Evolutionary conservation across 345 rosid species (phyloP).

Genomic region (Eucalyptus curtisii): DNA sequence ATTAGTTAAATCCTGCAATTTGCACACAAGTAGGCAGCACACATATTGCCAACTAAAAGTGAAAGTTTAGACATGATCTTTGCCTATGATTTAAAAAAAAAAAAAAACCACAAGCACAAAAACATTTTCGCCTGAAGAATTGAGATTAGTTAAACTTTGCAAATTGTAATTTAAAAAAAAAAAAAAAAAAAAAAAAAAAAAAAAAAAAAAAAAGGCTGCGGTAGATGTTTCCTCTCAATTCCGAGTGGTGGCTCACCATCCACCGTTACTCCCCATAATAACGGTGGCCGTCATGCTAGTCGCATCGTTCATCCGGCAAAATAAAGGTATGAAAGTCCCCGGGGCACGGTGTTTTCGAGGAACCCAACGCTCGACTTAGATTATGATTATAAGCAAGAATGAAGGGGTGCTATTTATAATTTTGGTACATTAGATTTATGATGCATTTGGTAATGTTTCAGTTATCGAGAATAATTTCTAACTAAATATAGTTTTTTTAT

Average conservation of each 20-base stretch:
- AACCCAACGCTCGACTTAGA: neutral
- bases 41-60: neutral
- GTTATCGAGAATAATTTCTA: too few relatives aligned
- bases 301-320: neutral
- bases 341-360: neutral
- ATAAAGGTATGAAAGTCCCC: neutral
- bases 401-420: neutral
- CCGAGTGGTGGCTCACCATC: too few relatives aligned
- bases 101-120: neutral
- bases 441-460: too few relatives aligned
- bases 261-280: too few relatives aligned
- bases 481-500: too few relatives aligned
- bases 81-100: neutral
- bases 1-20: neutral
- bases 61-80: neutral
- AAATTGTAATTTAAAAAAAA: too few relatives aligned
- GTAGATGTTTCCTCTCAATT: neutral
- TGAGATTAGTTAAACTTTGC: neutral
- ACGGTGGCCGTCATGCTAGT: too few relatives aligned
- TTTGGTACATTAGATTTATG: too few relatives aligned
- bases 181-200: too few relatives aligned
- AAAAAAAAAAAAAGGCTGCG: too few relatives aligned
- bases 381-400: neutral
- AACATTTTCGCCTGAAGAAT: neutral
- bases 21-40: neutral